Percentiles rank a stretch among this genome's conserved stretches.
Conservation (phyloP, 2,329 filamentous ascomycete genomes). For the Colletotrichum sp. region DNA sequence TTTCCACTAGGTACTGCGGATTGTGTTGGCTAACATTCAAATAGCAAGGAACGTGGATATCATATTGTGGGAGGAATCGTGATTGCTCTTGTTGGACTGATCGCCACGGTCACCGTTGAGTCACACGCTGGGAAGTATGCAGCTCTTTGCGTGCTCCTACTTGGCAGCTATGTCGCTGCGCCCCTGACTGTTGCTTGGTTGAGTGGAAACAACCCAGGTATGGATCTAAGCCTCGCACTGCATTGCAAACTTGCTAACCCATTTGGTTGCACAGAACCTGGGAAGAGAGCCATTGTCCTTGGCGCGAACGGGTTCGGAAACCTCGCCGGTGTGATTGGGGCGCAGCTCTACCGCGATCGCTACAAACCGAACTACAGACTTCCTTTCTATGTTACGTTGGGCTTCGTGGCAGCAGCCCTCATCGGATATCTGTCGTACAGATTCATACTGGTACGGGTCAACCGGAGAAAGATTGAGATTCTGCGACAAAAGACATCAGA, state of each 20-base stretch:
- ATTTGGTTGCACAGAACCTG: slow-evolving; percentile 22
- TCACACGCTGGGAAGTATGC: slow-evolving; percentile 27
- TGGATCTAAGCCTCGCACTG: not conserved
- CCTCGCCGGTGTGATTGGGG: slow-evolving; percentile 34
- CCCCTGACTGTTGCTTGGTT: slow-evolving; percentile 38
- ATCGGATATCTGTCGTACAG: slow-evolving; percentile 35
- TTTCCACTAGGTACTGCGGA: not conserved
- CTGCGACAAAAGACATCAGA: slow-evolving; percentile 25
- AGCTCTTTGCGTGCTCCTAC: slow-evolving; percentile 33
- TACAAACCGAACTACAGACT: slow-evolving; percentile 34
- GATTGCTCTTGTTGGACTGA: slow-evolving; percentile 30
- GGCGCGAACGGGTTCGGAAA: slow-evolving; percentile 40
- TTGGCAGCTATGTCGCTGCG: slow-evolving; percentile 34
- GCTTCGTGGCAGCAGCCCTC: slow-evolving; percentile 31
- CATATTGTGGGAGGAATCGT: slow-evolving; percentile 33
- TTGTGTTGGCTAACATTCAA: not conserved
- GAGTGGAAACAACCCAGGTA: slow-evolving; percentile 31
- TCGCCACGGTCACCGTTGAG: slow-evolving; percentile 26
- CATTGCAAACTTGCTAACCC: not conserved
- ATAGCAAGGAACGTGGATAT: slow-evolving; percentile 30
- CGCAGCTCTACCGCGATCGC: slow-evolving; percentile 31
- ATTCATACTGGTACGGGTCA: slow-evolving; percentile 28
- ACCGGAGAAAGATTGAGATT: slow-evolving; percentile 24
- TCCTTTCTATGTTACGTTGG: slow-evolving; percentile 36
- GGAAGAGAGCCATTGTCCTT: slow-evolving; percentile 35